phyloP scores from a whole-genome alignment of 1,139 yeast genomes.

The Suhomyces maxii region DNA sequence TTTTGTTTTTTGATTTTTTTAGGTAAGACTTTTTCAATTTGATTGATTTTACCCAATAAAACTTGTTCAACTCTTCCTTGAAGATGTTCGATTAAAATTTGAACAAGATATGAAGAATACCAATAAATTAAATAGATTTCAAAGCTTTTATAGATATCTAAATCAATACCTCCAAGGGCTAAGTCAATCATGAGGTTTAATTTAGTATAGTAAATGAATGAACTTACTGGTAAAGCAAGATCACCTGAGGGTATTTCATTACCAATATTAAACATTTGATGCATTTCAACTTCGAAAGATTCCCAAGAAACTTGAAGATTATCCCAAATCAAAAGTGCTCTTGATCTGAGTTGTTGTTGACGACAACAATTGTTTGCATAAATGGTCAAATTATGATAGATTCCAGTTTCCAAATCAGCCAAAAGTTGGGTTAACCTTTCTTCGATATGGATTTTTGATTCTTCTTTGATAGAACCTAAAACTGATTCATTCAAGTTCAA shows the following conservation, averaged over 20 bases:
- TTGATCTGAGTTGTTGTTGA: conserved; percentile 70
- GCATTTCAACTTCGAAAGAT: conserved; percentile 46
- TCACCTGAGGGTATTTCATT: conserved; percentile 29
- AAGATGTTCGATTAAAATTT: conserved; percentile 50
- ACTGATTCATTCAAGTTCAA: conserved; percentile 8
- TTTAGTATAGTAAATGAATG: conserved; percentile 69
- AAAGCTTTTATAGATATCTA: conserved; percentile 71
- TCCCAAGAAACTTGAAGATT: conserved; percentile 72
- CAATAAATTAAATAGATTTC: conserved; percentile 71
- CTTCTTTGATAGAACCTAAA: conserved; percentile 9
- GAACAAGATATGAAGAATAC: conserved; percentile 58
- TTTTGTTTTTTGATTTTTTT: conserved; percentile 52
- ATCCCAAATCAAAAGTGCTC: conserved; percentile 67
- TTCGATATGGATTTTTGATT: conserved; percentile 4
- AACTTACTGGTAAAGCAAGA: conserved; percentile 56
- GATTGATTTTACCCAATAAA: conserved; percentile 36
- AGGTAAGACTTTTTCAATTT: conserved; percentile 34
- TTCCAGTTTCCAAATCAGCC: conserved; percentile 44
- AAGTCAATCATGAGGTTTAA: conserved; percentile 69
- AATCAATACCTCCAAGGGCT: conserved; percentile 72
- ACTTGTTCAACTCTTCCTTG: conserved; percentile 41
- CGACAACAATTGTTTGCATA: conserved; percentile 77
- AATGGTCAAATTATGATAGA: conserved; percentile 56
- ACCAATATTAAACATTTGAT: conserved; percentile 31
- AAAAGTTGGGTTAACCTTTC: conserved; percentile 18